Conservation (phyloP, 768 basidiomycete species). For the Rubroboletus satanas region DNA sequence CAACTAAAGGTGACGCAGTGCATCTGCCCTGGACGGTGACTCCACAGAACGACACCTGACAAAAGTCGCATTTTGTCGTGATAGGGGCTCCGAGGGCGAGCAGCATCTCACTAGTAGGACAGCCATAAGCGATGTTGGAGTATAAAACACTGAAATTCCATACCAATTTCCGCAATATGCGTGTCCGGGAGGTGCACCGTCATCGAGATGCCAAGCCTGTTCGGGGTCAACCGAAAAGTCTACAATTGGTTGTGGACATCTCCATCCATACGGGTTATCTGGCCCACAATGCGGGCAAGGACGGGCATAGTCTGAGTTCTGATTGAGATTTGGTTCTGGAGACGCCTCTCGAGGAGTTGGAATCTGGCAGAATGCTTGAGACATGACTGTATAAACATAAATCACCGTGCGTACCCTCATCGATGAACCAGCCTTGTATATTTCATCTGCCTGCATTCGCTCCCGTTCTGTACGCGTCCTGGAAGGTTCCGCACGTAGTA, state of each 20-base stretch:
- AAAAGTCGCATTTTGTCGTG: slow-evolving; percentile 82
- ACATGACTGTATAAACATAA: background rate
- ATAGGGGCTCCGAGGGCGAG: slow-evolving; percentile 69
- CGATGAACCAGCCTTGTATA: slow-evolving; percentile 59
- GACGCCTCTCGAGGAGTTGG: slow-evolving; percentile 73
- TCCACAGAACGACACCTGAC: slow-evolving; percentile 79
- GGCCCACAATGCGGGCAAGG: slow-evolving; percentile 77
- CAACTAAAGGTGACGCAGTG: slow-evolving; percentile 48
- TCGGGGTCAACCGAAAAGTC: slow-evolving; percentile 69
- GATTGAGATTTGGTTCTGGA: slow-evolving; percentile 69
- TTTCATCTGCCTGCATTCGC: slow-evolving; percentile 75
- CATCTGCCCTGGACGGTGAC: slow-evolving; percentile 75
- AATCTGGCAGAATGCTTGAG: slow-evolving; percentile 43
- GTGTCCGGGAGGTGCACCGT: slow-evolving; percentile 77
- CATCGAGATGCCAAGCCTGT: slow-evolving; percentile 72
- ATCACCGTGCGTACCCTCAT: slow-evolving; percentile 52
- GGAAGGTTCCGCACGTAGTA: slow-evolving; percentile 68
- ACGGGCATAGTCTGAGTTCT: slow-evolving; percentile 59
- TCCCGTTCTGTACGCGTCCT: slow-evolving; percentile 66
- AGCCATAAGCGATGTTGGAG: background rate
- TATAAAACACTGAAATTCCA: slow-evolving; percentile 13
- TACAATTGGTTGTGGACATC: slow-evolving; percentile 73
- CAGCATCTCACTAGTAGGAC: slow-evolving; percentile 57
- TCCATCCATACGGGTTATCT: slow-evolving; percentile 74
- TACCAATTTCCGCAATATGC: slow-evolving; percentile 80